Conservation (phyloP, 75 land plant genomes). For the Selaginella tamariscina region DNA sequence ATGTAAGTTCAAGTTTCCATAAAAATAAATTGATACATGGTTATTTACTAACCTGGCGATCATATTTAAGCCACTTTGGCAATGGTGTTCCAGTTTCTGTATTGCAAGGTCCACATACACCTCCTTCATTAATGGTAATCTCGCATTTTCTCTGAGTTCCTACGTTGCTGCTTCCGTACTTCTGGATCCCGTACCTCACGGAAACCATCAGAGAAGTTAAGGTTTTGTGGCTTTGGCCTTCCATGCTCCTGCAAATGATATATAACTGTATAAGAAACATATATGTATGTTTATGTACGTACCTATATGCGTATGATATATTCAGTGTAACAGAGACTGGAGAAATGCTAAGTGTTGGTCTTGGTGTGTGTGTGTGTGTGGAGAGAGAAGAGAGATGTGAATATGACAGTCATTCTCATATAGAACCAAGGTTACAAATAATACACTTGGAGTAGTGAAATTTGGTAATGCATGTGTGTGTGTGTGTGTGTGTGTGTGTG, state of each 20-base stretch:
- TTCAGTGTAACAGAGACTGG: too few relatives aligned
- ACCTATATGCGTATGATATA: too few relatives aligned
- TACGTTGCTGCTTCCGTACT: constrained; percentile 13
- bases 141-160: constrained; percentile 16
- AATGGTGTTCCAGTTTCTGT: constrained; percentile 8
- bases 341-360: too few relatives aligned
- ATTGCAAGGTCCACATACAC: constrained; percentile 24
- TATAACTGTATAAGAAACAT: too few relatives aligned
- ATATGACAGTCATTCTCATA: too few relatives aligned
- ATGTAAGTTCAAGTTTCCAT: not conserved
- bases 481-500: too few relatives aligned
- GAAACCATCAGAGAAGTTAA: constrained; percentile 31
- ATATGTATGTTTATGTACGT: too few relatives aligned
- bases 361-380: too few relatives aligned
- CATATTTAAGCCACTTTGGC: constrained; percentile 31
- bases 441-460: too few relatives aligned
- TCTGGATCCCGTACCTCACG: constrained; percentile 24
- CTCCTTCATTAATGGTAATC: constrained; percentile 24
- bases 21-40: not conserved
- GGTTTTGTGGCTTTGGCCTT: constrained; percentile 24
- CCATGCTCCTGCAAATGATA: constrained; percentile 31
- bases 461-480: too few relatives aligned
- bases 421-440: too few relatives aligned
- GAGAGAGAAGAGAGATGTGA: too few relatives aligned
- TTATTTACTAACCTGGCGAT: constrained; percentile 19